These are phyloP conservation scores for Pinus tabuliformis DNA, from an alignment of 75 land plant genomes.

Conservation along the genomic window DNA sequence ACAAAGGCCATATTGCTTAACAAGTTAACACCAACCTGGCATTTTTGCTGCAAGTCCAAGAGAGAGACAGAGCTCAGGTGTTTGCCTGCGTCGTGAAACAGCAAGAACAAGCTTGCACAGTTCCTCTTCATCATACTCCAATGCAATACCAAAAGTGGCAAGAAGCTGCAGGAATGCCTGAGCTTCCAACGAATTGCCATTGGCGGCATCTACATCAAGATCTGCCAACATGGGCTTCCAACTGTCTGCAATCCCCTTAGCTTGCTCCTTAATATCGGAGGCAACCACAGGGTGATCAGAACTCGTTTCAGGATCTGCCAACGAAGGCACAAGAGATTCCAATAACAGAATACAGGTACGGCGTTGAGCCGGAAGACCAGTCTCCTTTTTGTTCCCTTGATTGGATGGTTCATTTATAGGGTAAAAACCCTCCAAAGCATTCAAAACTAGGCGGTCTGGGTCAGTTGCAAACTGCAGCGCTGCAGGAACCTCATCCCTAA, in stretches of 20 bases:
- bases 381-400: conserved; percentile 26
- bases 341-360: conserved; percentile 59
- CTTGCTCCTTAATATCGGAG: conserved; percentile 64
- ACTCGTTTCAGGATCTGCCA: conserved; percentile 35
- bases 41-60: conserved; percentile 56
- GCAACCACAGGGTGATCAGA: conserved; percentile 44
- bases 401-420: conserved; percentile 26
- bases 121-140: conserved; percentile 66
- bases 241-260: conserved; percentile 61
- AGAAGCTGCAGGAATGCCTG: conserved; percentile 62
- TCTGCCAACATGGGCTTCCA: conserved; percentile 68
- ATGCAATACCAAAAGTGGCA: conserved; percentile 54
- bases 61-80: conserved; percentile 60
- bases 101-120: conserved; percentile 57
- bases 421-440: conserved; percentile 68
- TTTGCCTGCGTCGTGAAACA: conserved; percentile 48
- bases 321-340: conserved; percentile 53
- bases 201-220: conserved; percentile 25
- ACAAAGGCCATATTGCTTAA: conserved; percentile 2
- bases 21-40: conserved; percentile 55
- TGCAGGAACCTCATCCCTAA: conserved; percentile 59
- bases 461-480: conserved; percentile 68
- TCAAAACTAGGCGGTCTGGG: conserved; percentile 73
- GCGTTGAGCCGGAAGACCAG: conserved; percentile 56
- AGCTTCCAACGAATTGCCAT: conserved; percentile 49